Percentiles rank a stretch among this genome's conserved stretches.
phyloP scores from a whole-genome alignment of 2,329 filamentous ascomycete species.

The Penicillium freii region DNA sequence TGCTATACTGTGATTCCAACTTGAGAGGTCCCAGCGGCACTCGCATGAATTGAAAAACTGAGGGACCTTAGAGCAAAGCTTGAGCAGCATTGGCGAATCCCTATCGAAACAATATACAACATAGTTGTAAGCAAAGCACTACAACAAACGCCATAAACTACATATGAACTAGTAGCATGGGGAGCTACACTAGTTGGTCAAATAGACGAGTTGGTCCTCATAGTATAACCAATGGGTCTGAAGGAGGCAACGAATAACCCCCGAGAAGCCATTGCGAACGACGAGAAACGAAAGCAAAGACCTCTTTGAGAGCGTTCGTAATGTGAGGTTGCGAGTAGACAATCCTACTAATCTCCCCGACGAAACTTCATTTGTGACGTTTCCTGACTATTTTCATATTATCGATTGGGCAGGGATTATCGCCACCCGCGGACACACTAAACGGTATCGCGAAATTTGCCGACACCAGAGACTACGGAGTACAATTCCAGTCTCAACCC shows the following conservation, averaged over 20 bases:
- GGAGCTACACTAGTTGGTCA: not conserved
- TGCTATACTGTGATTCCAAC: too few relatives aligned
- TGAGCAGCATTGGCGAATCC: not conserved
- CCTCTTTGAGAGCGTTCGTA: not conserved
- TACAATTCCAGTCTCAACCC: not conserved
- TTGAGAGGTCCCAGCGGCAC: not conserved
- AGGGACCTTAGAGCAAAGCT: not conserved
- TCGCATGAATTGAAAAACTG: not conserved
- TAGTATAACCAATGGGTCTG: not conserved
- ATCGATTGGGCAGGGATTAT: not conserved
- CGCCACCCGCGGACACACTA: not conserved
- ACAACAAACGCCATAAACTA: not conserved
- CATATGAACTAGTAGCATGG: not conserved
- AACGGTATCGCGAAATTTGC: not conserved
- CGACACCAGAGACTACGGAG: not conserved
- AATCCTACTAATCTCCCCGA: not conserved
- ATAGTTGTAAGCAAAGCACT: too few relatives aligned
- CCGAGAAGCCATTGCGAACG: not conserved
- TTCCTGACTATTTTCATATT: not conserved
- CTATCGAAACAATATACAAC: not conserved
- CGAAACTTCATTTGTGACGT: not conserved
- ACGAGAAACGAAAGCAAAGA: not conserved
- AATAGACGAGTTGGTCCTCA: not conserved
- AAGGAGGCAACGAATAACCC: not conserved
- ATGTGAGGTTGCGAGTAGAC: not conserved